Percentiles rank a stretch among this genome's conserved stretches.
Evolutionary conservation across 176 grass and related monocot genomes (phyloP).

Genomic region (Typha latifolia): DNA sequence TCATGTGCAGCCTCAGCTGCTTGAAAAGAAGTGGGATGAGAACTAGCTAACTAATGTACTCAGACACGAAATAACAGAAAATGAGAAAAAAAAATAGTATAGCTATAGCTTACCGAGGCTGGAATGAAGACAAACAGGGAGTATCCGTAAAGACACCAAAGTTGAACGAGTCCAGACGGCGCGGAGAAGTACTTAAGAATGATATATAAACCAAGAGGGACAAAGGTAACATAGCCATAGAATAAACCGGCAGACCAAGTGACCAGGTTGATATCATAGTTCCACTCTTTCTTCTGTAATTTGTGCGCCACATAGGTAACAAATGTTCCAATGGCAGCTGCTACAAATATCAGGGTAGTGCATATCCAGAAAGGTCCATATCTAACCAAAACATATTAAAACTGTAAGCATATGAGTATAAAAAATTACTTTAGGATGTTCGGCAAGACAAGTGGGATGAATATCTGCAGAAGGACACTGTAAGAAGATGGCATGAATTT

Average conservation of each 20-base stretch:
- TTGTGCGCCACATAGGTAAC: slow-evolving; percentile 89
- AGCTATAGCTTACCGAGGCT: slow-evolving; percentile 51
- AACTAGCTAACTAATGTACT: no score
- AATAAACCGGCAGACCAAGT: slow-evolving; percentile 97
- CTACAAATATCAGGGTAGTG: slow-evolving; percentile 91
- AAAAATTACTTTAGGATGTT: neutral
- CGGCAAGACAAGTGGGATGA: neutral
- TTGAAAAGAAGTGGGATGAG: no score
- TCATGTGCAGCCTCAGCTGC: no score
- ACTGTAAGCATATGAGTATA: neutral
- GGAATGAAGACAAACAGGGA: slow-evolving; percentile 96
- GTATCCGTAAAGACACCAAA: slow-evolving; percentile 98
- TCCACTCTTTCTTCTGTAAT: slow-evolving; percentile 95
- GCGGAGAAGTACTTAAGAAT: slow-evolving; percentile 99
- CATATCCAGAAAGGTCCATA: slow-evolving; percentile 99
- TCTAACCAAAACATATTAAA: slow-evolving; percentile 35
- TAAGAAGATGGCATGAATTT: neutral
- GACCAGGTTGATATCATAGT: slow-evolving; percentile 93
- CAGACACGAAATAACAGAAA: neutral
- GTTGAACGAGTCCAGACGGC: slow-evolving; percentile 77
- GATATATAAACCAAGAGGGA: slow-evolving; percentile 76
- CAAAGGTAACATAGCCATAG: slow-evolving; percentile 90
- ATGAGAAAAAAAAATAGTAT: neutral
- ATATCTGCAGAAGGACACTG: neutral
- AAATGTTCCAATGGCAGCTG: slow-evolving; percentile 91